phyloP scores from a whole-genome alignment of 345 rosid species.

The Brassica napus region DNA sequence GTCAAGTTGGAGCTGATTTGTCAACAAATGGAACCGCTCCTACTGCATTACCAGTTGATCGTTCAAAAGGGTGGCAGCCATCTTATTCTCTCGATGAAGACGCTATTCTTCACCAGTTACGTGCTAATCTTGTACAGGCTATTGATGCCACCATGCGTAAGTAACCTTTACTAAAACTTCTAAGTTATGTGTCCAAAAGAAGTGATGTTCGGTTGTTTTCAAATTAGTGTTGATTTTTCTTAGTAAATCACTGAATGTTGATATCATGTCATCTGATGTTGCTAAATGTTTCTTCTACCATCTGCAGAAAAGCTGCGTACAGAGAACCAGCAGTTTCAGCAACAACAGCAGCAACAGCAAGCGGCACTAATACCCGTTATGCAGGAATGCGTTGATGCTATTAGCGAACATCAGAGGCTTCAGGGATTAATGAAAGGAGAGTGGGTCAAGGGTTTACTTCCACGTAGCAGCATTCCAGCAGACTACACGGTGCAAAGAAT shows the following conservation, averaged over 20 bases:
- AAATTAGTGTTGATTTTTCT: background rate
- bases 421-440: slow-evolving; percentile 87
- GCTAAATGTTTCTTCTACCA: slow-evolving; percentile 17
- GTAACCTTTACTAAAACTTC: slow-evolving; percentile 31
- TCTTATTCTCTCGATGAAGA: slow-evolving; percentile 80
- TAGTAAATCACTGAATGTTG: background rate
- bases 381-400: slow-evolving; percentile 86
- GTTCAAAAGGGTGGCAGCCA: slow-evolving; percentile 80
- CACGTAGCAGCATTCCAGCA: slow-evolving; percentile 70
- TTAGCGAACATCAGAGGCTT: slow-evolving; percentile 93
- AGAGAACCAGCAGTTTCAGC: slow-evolving; percentile 43
- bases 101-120: slow-evolving; percentile 76
- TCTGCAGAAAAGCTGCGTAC: slow-evolving; percentile 58
- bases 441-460: slow-evolving; percentile 87
- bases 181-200: slow-evolving; percentile 4
- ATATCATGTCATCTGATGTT: slow-evolving; percentile 3
- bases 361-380: slow-evolving; percentile 64
- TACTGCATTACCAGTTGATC: slow-evolving; percentile 54
- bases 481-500: slow-evolving; percentile 77
- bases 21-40: slow-evolving; percentile 48
- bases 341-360: slow-evolving; percentile 65
- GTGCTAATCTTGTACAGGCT: slow-evolving; percentile 71
- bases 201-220: slow-evolving; percentile 8
- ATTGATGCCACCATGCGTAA: slow-evolving; percentile 68
- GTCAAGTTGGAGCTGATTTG: slow-evolving; percentile 73